A percentile compares a stretch with the other conserved stretches of the same genome.
These are phyloP conservation scores for Hyphodiscus hymeniophilus DNA, from an alignment of 495 filamentous ascomycete genomes.

Conservation along the genomic window DNA sequence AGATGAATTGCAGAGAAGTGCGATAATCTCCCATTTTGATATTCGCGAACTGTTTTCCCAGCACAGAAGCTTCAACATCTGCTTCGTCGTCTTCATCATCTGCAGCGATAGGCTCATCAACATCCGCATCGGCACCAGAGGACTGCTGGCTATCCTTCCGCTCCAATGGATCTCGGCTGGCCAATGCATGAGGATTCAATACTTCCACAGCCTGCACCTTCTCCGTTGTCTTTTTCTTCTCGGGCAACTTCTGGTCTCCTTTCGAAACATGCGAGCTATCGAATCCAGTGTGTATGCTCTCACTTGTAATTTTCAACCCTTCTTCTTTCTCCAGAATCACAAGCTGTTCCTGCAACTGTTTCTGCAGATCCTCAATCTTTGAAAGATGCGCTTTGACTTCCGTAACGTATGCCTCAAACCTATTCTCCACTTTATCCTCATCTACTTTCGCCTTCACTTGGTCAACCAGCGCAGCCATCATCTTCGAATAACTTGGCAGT, in stretches of 20 bases:
- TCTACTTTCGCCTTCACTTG: slow-evolving; percentile 88
- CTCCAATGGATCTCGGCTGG: slow-evolving; percentile 1
- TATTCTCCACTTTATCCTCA: slow-evolving; percentile 51
- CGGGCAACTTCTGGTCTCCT: slow-evolving; percentile 26
- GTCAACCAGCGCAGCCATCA: slow-evolving; percentile 89
- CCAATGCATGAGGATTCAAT: slow-evolving; percentile 56
- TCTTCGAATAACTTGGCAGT: slow-evolving; percentile 81
- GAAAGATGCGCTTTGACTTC: slow-evolving; percentile 66
- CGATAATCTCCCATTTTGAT: slow-evolving; percentile 73
- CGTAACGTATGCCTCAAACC: slow-evolving; percentile 62
- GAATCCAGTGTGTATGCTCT: slow-evolving; percentile 86
- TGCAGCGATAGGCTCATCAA: slow-evolving; percentile 38
- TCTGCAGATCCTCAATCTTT: slow-evolving; percentile 72
- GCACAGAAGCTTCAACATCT: slow-evolving; percentile 61
- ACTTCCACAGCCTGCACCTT: slow-evolving; percentile 58
- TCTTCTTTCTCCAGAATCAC: slow-evolving; percentile 83
- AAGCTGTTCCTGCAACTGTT: slow-evolving; percentile 61
- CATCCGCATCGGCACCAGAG: slow-evolving; percentile 53
- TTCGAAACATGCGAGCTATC: slow-evolving; percentile 72
- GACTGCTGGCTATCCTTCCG: slow-evolving; percentile 22
- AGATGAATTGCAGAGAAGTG: slow-evolving; percentile 65
- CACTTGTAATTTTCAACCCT: slow-evolving; percentile 85
- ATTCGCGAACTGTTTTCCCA: slow-evolving; percentile 70
- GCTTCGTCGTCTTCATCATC: slow-evolving; percentile 59
- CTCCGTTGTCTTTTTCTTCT: slow-evolving; percentile 31